Evolutionary conservation across 345 rosid species (phyloP).

Genomic region (Arabidopsis arenosa): DNA sequence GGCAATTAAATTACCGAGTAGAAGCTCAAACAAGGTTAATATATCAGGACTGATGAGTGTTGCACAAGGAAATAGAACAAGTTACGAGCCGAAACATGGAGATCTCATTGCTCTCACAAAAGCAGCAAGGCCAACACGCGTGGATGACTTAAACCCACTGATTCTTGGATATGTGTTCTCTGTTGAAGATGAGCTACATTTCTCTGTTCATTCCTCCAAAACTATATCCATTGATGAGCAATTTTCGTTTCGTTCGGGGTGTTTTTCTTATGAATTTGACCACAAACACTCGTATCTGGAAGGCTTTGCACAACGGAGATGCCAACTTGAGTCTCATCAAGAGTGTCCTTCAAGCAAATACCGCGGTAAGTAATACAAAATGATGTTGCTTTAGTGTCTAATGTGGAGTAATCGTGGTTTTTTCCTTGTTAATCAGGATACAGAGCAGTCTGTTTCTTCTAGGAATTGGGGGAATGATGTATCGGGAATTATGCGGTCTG

Average conservation of each 20-base stretch:
- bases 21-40: slow-evolving; percentile 26
- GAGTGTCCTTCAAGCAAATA: slow-evolving; percentile 37
- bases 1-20: not conserved
- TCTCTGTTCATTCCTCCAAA: slow-evolving; percentile 42
- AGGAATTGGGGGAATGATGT: not conserved
- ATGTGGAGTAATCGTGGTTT: not conserved
- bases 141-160: slow-evolving; percentile 40
- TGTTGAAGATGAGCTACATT: not conserved
- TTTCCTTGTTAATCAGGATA: slow-evolving; percentile 25
- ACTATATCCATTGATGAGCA: slow-evolving; percentile 33
- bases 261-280: slow-evolving; percentile 47
- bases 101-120: slow-evolving; percentile 49
- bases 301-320: slow-evolving; percentile 39
- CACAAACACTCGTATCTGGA: slow-evolving; percentile 53
- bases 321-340: slow-evolving; percentile 41
- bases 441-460: slow-evolving; percentile 28
- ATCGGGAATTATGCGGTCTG: slow-evolving; percentile 32
- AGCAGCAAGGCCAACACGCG: slow-evolving; percentile 31
- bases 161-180: slow-evolving; percentile 45
- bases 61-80: not conserved
- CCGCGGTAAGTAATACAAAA: slow-evolving; percentile 30
- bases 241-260: slow-evolving; percentile 18
- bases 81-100: slow-evolving; percentile 45
- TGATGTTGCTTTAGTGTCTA: not conserved
- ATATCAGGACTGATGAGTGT: not conserved